These are phyloP conservation scores for Plasmodium yoelii DNA, from an alignment of 169 alveolate species.

Conservation along the genomic window DNA sequence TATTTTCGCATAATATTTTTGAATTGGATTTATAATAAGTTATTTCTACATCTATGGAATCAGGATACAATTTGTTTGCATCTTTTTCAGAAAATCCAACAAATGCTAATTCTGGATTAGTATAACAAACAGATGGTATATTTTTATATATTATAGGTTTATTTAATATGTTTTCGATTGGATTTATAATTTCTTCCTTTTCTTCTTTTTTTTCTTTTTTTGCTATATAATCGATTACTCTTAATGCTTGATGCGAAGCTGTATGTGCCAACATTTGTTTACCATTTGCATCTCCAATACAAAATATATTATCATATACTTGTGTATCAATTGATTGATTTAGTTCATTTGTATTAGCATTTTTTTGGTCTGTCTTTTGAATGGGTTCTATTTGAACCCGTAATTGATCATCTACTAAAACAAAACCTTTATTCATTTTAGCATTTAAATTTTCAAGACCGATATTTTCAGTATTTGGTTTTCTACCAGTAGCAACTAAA, in stretches of 20 bases:
- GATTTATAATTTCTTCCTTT: not conserved
- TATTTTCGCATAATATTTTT: slow-evolving; percentile 80
- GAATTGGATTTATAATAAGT: slow-evolving; percentile 76
- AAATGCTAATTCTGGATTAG: slow-evolving; percentile 82
- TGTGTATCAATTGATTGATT: not conserved
- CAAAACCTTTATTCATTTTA: slow-evolving; percentile 73
- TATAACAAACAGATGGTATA: slow-evolving; percentile 83
- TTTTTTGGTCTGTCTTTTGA: not conserved
- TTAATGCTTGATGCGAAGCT: slow-evolving; percentile 83
- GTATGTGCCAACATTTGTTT: slow-evolving; percentile 81
- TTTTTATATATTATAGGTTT: slow-evolving; percentile 66
- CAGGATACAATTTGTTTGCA: slow-evolving; percentile 63
- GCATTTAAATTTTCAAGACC: slow-evolving; percentile 77
- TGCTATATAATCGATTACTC: slow-evolving; percentile 93
- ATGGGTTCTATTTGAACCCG: slow-evolving; percentile 57
- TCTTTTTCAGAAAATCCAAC: slow-evolving; percentile 81
- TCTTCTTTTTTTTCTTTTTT: slow-evolving; percentile 84
- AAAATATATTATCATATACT: slow-evolving; percentile 74
- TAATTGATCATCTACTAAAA: slow-evolving; percentile 78
- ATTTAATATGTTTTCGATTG: not conserved
- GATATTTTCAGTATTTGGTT: slow-evolving; percentile 80
- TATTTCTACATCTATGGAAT: slow-evolving; percentile 69
- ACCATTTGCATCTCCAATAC: slow-evolving; percentile 84
- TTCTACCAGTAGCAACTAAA: slow-evolving; percentile 85
- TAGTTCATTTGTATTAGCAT: no score